Evolutionary conservation across 2,329 filamentous ascomycete species (phyloP), one percentile per base, ranked within the genome.

Genomic region (Dactylellina leptospora): DNA sequence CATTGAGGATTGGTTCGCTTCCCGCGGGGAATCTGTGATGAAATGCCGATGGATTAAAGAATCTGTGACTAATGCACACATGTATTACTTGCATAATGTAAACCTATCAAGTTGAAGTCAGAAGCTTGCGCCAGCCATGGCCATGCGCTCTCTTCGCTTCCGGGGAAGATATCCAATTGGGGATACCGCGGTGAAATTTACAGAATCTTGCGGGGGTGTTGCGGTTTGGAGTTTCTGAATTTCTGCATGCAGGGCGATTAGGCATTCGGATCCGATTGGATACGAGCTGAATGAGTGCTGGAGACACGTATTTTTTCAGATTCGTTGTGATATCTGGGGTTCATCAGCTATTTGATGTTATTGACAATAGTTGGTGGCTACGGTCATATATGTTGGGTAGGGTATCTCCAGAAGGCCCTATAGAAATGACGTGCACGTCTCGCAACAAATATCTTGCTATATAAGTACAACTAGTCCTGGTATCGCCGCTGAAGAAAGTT

Each of bases 41-140:
- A n/a, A 28, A 36, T 10, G 9, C 47, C 9, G 36, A 30, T 42
- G 51, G 9, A 4, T 4, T 8, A 4, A 40, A 36, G 40, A 23
- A 36, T 13, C 28, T 33, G 23, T 55, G 25, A 30, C 47, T 36
- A 30, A 30, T 51, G 40, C 22, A 45, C 47, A 11, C n/a, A n/a
- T 22, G n/a, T 22, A 45, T 45, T 45, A 45, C 40, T 45, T 22
- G 40, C 40, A 45, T 45, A 22, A 18, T 20, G 22, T 45, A 22
- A 18, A 10, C 10, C 40, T 11, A 33, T 33, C 6, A 13, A 33
- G 30, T 33, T 33, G 30, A 6, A 6, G 30, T 33, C 6, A 33
- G 6, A 33, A 6, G 6, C 30, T 33, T 33, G 30, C n/a, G n/a
- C n/a, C n/a, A 13, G 30, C 6, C 6, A 33, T 13, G 30, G 30